These are phyloP conservation scores for Dalbergia cultrata DNA, from an alignment of 306 rosid genomes.

Conservation along the genomic window DNA sequence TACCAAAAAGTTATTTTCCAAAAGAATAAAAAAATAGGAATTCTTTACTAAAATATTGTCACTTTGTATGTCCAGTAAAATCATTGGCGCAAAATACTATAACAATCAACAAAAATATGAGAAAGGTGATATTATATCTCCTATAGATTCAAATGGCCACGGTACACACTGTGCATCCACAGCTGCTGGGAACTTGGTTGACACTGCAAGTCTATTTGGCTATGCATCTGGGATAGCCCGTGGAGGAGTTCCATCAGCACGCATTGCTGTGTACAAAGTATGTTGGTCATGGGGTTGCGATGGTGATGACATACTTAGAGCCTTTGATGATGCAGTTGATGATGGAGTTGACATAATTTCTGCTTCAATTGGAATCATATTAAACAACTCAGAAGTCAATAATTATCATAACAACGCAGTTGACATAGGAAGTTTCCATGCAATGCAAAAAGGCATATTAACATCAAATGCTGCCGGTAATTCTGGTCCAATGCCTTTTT, in stretches of 20 bases:
- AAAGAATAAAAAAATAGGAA: too few relatives aligned
- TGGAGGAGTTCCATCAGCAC: slow-evolving; percentile 55
- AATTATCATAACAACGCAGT: not conserved
- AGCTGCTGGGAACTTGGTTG: slow-evolving; percentile 52
- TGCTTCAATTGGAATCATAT: slow-evolving; percentile 39
- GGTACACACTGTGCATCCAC: slow-evolving; percentile 68
- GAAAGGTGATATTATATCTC: slow-evolving; percentile 5
- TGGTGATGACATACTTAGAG: slow-evolving; percentile 39
- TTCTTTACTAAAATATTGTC: too few relatives aligned
- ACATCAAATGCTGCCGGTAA: slow-evolving; percentile 61
- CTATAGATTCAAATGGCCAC: slow-evolving; percentile 56
- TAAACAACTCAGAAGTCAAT: too few relatives aligned
- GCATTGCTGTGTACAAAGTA: slow-evolving; percentile 45
- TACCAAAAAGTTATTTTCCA: not conserved
- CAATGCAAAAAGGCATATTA: slow-evolving; percentile 58
- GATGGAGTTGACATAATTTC: slow-evolving; percentile 68
- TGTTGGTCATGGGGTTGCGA: slow-evolving; percentile 17
- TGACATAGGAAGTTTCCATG: slow-evolving; percentile 69
- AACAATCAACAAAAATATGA: too few relatives aligned
- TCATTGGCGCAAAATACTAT: too few relatives aligned
- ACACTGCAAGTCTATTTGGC: slow-evolving; percentile 46
- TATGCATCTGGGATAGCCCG: slow-evolving; percentile 54
- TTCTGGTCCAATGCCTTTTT: slow-evolving; percentile 24
- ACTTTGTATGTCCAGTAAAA: too few relatives aligned
- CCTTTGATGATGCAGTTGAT: slow-evolving; percentile 61